Conservation (phyloP, 2,329 filamentous ascomycete genomes). For the Zopfia rhizophila region DNA sequence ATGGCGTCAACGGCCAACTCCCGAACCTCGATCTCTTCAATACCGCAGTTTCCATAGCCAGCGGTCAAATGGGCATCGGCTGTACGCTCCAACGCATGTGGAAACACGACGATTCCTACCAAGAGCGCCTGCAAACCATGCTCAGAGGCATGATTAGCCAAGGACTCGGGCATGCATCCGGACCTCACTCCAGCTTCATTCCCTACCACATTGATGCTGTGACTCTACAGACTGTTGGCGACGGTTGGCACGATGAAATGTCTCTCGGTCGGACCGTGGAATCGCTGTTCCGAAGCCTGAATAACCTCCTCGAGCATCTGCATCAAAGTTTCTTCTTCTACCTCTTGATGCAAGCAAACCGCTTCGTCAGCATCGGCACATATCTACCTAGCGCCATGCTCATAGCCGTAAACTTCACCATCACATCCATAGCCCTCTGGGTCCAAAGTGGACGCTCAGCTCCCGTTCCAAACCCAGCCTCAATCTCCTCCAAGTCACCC, state of each 20-base stretch:
- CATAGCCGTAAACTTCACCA: slow-evolving; percentile 91
- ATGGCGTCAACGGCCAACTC: slow-evolving; percentile 93
- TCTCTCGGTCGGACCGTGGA: slow-evolving; percentile 89
- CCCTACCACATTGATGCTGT: slow-evolving; percentile 98
- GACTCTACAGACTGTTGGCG: slow-evolving; percentile 87
- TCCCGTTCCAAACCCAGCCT: slow-evolving; percentile 35
- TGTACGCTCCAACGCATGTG: slow-evolving; percentile 88
- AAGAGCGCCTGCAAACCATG: slow-evolving; percentile 86
- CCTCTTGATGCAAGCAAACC: slow-evolving; percentile 86
- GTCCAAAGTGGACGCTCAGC: slow-evolving; percentile 75
- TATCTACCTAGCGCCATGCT: slow-evolving; percentile 99
- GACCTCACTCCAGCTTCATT: slow-evolving; percentile 94
- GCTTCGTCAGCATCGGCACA: slow-evolving; percentile 97
- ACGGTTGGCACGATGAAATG: slow-evolving; percentile 99
- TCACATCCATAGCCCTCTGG: slow-evolving; percentile 96
- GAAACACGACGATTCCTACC: slow-evolving; percentile 78
- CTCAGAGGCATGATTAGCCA: slow-evolving; percentile 92
- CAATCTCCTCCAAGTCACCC: slow-evolving; percentile 22
- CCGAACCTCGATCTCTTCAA: slow-evolving; percentile 97
- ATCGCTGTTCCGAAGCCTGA: slow-evolving; percentile 90
- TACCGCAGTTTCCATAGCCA: slow-evolving; percentile 86
- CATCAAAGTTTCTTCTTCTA: slow-evolving; percentile 99
- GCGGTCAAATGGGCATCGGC: slow-evolving; percentile 90
- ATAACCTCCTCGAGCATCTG: slow-evolving; percentile 94
- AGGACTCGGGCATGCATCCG: slow-evolving; percentile 86